These are phyloP conservation scores for Sugiyamaella valdiviana DNA, from an alignment of 805 yeast genomes.

Conservation along the genomic window DNA sequence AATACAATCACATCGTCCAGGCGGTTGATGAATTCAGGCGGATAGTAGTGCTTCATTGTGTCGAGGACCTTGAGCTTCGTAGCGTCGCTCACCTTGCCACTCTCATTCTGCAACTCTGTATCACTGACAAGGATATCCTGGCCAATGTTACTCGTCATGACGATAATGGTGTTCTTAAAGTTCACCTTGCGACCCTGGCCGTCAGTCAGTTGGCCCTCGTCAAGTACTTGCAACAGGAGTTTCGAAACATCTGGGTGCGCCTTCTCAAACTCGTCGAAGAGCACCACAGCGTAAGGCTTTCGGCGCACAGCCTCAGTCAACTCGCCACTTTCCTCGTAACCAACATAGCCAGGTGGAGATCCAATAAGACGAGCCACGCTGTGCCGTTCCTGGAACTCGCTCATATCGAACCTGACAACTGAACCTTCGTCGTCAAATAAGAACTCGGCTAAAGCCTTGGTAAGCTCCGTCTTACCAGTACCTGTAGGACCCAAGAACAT, in stretches of 20 bases:
- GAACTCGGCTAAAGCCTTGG: slow-evolving; percentile 87
- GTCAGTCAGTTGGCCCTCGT: slow-evolving; percentile 92
- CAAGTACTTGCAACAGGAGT: slow-evolving; percentile 81
- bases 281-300: slow-evolving; percentile 86
- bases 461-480: slow-evolving; percentile 95
- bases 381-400: slow-evolving; percentile 95
- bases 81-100: slow-evolving; percentile 46
- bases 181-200: slow-evolving; percentile 93
- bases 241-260: slow-evolving; percentile 96
- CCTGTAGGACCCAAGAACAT: slow-evolving; percentile 98
- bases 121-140: slow-evolving; percentile 80
- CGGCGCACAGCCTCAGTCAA: slow-evolving; percentile 93
- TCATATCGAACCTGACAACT: slow-evolving; percentile 92
- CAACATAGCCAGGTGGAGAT: slow-evolving; percentile 97
- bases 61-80: slow-evolving; percentile 59
- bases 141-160: slow-evolving; percentile 95
- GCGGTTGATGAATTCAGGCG: slow-evolving; percentile 94
- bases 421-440: slow-evolving; percentile 83
- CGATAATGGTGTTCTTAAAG: slow-evolving; percentile 89
- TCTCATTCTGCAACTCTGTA: slow-evolving; percentile 42
- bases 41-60: slow-evolving; percentile 63
- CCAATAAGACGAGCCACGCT: slow-evolving; percentile 87
- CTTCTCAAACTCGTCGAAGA: slow-evolving; percentile 94
- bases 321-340: slow-evolving; percentile 91
- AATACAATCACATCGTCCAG: slow-evolving; percentile 91